Conservation (phyloP, 73 alveolate species). For the Paramecium caudatum region DNA sequence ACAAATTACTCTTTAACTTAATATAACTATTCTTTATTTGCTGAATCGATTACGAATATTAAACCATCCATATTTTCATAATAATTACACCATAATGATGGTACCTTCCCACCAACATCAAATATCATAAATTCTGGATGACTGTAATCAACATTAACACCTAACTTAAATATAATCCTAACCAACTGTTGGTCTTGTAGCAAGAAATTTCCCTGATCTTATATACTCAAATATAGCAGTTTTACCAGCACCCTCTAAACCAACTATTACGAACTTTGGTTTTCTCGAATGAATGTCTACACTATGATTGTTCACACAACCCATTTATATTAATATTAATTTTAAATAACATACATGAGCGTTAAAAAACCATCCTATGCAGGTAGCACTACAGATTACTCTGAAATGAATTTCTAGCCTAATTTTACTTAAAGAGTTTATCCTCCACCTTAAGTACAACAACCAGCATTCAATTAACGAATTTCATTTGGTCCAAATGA, state of each 20-base stretch:
- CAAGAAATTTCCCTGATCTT: constrained; percentile 76
- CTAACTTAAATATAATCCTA: constrained; percentile 83
- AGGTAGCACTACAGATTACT: constrained; percentile 51
- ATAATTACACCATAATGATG: constrained; percentile 90
- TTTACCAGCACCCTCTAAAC: constrained; percentile 92
- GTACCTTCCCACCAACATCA: constrained; percentile 93
- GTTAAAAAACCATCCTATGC: constrained; percentile 48
- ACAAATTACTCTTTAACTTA: constrained; percentile 89
- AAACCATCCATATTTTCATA: constrained; percentile 91
- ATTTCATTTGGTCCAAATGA: constrained; percentile 17
- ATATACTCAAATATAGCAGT: constrained; percentile 84
- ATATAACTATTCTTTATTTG: constrained; percentile 87
- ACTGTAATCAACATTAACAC: constrained; percentile 33
- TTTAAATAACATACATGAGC: too few species aligned
- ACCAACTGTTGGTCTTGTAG: constrained; percentile 89
- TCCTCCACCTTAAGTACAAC: neutral
- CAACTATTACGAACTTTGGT: constrained; percentile 84
- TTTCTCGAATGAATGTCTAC: too few species aligned
- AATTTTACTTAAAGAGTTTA: neutral
- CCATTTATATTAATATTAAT: too few species aligned
- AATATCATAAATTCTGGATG: constrained; percentile 83
- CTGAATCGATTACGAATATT: constrained; percentile 92
- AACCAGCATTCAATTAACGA: neutral
- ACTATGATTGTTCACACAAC: too few species aligned
- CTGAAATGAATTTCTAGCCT: constrained; percentile 19